Evolutionary conservation across 164 flowering plant genomes (phyloP), one percentile per base, ranked within the genome.

Genomic region (Buxus sempervirens): DNA sequence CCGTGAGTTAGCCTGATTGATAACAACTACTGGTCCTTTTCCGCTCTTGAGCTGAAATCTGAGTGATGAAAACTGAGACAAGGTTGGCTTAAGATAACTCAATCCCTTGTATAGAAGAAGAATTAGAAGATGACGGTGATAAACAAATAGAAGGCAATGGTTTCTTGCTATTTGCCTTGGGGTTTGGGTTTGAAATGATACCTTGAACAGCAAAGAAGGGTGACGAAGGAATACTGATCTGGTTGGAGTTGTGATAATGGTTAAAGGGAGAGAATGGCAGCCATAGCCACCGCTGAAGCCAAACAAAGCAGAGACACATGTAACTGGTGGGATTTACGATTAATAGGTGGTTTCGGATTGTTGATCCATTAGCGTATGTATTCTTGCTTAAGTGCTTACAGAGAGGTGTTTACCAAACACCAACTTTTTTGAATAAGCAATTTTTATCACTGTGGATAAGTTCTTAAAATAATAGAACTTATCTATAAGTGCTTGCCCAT

Each of bases 211-310:
- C 0, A 75, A 61, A 67, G 65, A 65, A 18, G 59, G 51, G 56
- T 7, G 41, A 63, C 23, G 69, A 54, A 22, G 73, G 42, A 15
- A 13, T 10, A 27, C 8, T 2, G 72, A 16, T 54, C 48, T 32
- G 69, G 73, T 28, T 3, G 68, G 73, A 24, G 76, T 25, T n/a
- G 80, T 7, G 38, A 7, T 12, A 70, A 48, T 53, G 84, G 70
- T n/a, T n/a, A n/a, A 73, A 81, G 62, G 55, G 82, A 78, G 68
- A 81, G 70, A 9, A 79, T 61, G 25, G 81, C 49, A 56, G 85
- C 75, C 84, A 81, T 78, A 66, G 76, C 7, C 54, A 60, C 26
- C 36, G 65, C n/a, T n/a, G 69, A 45, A 15, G 10, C 13, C 51
- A 45, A 10, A 15, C 51, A 45, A 15, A 45, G 51, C 51, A 45